Conservation (phyloP, 1,139 yeast genomes). For the Nakaseomyces delphensis region DNA sequence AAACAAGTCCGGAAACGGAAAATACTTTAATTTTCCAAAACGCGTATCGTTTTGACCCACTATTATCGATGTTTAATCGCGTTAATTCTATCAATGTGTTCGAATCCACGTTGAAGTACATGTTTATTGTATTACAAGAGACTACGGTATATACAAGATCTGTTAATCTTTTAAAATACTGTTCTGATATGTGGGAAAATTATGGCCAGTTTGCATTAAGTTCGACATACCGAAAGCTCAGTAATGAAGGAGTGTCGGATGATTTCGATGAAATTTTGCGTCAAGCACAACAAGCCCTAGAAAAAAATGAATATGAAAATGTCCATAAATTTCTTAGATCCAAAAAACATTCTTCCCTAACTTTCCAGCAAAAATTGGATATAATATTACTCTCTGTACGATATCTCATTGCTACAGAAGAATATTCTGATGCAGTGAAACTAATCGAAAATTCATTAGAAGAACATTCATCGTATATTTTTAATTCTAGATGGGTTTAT, state of each 20-base stretch:
- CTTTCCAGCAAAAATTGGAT: constrained; percentile 14
- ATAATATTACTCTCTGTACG: constrained; percentile 12
- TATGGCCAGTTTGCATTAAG: constrained; percentile 13
- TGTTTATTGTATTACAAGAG: constrained; percentile 17
- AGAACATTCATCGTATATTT: not conserved
- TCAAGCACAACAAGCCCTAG: not conserved
- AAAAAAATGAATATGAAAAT: not conserved
- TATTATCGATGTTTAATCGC: constrained; percentile 18
- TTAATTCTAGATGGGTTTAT: constrained; percentile 21
- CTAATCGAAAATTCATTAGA: constrained; percentile 9
- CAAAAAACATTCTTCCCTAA: constrained; percentile 6
- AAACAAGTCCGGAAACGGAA: constrained; percentile 26
- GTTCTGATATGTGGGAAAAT: constrained; percentile 13
- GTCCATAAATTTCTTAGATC: not conserved
- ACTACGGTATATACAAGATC: constrained; percentile 8
- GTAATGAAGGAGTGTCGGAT: not conserved
- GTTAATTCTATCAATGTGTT: constrained; percentile 15
- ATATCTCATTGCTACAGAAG: constrained; percentile 13
- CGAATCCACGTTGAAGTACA: constrained; percentile 21
- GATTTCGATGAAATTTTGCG: constrained; percentile 6
- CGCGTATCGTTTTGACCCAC: constrained; percentile 26
- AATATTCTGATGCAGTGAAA: constrained; percentile 18
- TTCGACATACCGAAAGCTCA: constrained; percentile 10
- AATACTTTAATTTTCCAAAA: constrained; percentile 21
- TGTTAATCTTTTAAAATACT: constrained; percentile 8